These are phyloP conservation scores for Scenedesmus sp. DNA, from an alignment of 163 green algal genomes.

Conservation along the genomic window DNA sequence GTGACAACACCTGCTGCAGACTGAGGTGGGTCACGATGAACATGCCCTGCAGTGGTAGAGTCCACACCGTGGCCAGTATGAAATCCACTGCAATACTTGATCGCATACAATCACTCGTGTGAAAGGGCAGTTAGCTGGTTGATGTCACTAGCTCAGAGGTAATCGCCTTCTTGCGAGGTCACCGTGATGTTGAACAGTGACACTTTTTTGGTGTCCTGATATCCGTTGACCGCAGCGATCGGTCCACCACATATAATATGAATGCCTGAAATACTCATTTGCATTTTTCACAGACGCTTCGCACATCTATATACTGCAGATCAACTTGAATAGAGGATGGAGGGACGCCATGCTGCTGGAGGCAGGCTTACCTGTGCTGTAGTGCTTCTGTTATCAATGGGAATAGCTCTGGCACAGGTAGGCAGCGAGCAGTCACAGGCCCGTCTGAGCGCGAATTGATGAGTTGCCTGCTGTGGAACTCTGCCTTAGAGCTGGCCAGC, in stretches of 20 bases:
- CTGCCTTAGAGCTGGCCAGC: background rate
- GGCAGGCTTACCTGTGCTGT: background rate
- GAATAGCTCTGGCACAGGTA: background rate
- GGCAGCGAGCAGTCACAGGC: background rate
- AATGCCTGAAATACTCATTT: too few species aligned
- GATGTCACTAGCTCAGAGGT: too few species aligned
- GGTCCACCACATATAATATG: too few species aligned
- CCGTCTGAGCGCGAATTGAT: background rate
- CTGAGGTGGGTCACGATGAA: background rate
- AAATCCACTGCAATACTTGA: too few species aligned
- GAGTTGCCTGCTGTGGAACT: background rate
- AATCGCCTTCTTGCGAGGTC: too few species aligned
- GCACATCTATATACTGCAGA: background rate
- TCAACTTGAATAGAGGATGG: background rate
- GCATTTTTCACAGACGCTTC: too few species aligned
- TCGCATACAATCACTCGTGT: too few species aligned
- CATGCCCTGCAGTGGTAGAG: constrained; percentile 1
- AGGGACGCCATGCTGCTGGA: background rate
- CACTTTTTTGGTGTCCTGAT: background rate
- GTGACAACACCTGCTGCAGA: too few species aligned
- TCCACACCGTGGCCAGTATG: background rate
- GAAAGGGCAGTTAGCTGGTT: too few species aligned
- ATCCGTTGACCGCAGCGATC: background rate
- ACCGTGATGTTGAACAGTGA: too few species aligned
- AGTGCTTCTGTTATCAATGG: background rate